These are phyloP conservation scores for Triticum monococcum DNA, from an alignment of 176 grass and related monocot genomes.

Conservation along the genomic window DNA sequence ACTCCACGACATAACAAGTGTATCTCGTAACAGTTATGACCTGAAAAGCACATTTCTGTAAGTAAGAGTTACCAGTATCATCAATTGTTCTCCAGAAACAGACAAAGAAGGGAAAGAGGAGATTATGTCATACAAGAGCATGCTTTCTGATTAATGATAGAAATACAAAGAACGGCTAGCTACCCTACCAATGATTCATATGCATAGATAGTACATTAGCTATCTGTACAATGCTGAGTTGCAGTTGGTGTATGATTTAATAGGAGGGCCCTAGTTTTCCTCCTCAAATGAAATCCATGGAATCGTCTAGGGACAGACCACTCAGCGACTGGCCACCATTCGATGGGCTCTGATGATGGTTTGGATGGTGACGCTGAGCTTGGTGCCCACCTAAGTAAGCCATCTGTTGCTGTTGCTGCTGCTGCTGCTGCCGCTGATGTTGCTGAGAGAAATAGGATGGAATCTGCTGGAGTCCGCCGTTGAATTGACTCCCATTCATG, in stretches of 20 bases:
- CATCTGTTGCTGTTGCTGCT: conserved; percentile 37
- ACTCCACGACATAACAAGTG: not conserved
- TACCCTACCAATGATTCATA: conserved; percentile 42
- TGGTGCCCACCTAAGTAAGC: conserved; percentile 52
- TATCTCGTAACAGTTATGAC: not conserved
- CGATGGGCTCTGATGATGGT: conserved; percentile 46
- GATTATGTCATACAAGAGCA: conserved; percentile 38
- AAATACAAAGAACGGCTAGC: conserved; percentile 53
- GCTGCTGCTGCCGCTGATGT: conserved; percentile 6
- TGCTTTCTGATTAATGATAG: conserved; percentile 47
- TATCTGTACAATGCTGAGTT: conserved; percentile 56
- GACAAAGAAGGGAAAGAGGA: not conserved
- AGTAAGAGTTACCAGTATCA: conserved; percentile 3
- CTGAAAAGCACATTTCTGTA: conserved; percentile 13
- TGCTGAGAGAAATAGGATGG: conserved; percentile 55
- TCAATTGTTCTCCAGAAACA: conserved; percentile 26
- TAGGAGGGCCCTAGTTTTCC: not conserved
- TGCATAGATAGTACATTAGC: conserved; percentile 56
- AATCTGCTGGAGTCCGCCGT: conserved; percentile 50
- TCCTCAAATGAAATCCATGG: conserved; percentile 92
- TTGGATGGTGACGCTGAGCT: conserved; percentile 52
- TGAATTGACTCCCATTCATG: conserved; percentile 75
- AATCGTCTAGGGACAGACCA: conserved; percentile 60
- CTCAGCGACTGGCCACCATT: conserved; percentile 61
- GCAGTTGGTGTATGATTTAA: conserved; percentile 39